phyloP scores from a whole-genome alignment of 176 grass and related monocot genomes.

The Avena eriantha region DNA sequence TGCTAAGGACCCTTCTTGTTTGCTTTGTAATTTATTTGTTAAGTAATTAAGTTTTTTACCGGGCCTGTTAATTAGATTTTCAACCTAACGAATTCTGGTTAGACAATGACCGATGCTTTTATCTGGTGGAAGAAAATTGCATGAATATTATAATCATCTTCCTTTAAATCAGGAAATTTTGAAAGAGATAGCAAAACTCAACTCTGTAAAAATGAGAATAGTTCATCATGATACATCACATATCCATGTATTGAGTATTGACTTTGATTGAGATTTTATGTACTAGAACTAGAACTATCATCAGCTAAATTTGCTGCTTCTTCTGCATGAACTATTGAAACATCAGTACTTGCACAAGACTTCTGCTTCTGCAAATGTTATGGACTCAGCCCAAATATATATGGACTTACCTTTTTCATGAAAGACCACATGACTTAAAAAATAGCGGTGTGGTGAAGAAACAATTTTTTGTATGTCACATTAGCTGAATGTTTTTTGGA shows the following conservation, averaged over 20 bases:
- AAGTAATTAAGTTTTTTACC: neutral
- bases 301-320: neutral
- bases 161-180: neutral
- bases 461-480: neutral
- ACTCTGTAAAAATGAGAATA: neutral
- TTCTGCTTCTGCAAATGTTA: neutral
- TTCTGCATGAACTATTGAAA: constrained; percentile 4
- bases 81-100: neutral
- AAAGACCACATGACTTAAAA: too few species aligned
- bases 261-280: neutral
- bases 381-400: too few species aligned
- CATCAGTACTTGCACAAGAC: neutral
- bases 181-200: neutral
- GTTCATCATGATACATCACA: neutral
- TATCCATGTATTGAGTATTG: neutral
- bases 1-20: neutral
- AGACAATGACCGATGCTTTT: neutral
- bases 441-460: constrained; percentile 7
- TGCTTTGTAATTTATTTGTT: neutral
- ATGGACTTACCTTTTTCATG: too few species aligned
- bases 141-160: neutral
- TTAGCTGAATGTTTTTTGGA: neutral
- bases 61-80: neutral
- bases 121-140: neutral
- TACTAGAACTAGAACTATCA: neutral